Base-by-base conservation (phyloP, 768 basidiomycete genomes). In the Chalciporus chontae region DNA sequence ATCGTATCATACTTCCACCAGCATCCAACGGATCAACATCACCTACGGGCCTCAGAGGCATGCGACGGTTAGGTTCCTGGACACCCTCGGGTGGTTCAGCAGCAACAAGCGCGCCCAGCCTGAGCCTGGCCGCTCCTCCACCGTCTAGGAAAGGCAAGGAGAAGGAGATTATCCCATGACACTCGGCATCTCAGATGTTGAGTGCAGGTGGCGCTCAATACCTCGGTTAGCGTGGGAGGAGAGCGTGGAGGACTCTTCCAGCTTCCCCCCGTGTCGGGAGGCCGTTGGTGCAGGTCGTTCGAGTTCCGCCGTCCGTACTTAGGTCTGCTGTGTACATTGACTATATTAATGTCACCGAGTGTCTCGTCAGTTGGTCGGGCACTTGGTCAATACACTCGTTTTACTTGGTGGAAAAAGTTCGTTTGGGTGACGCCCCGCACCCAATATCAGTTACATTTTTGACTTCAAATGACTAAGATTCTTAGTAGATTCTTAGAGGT, bases 91-190 rank as follows among this genome's bases (percentile, higher is more conserved):
- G 57, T 4, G 57, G 62, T 13, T 60, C 69, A 8, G 69, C 67
- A 2, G 66, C 69, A 64, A 66, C 68, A 4, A 77, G 71, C 58
- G 65, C 68, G n/a, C 73, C 77, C 0, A 72, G 68, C 48, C 58
- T 77, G 18, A 55, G 61, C 17, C 57, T 70, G 11, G 51, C 53
- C 7, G 39, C 42, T 2, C 65, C 70, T 6, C 70, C 74, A n/a
- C 69, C 73, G 19, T 67, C 67, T 38, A 59, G 68, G 39, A 78
- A 77, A 56, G 77, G 78, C 41, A 79, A 79, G 59, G 77, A 74
- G 47, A 74, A 69, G 53, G 75, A 70, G 48, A 9, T 57, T 13
- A 15, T 54, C 46, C 45, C 57, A 52, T 63, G 38, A 36, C 50
- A 48, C 27, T 40, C 21, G 15, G 24, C 26, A 26, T 24, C 36